Conservation (phyloP, 2,329 filamentous ascomycete species). For the Magnaporthiopsis poae region DNA sequence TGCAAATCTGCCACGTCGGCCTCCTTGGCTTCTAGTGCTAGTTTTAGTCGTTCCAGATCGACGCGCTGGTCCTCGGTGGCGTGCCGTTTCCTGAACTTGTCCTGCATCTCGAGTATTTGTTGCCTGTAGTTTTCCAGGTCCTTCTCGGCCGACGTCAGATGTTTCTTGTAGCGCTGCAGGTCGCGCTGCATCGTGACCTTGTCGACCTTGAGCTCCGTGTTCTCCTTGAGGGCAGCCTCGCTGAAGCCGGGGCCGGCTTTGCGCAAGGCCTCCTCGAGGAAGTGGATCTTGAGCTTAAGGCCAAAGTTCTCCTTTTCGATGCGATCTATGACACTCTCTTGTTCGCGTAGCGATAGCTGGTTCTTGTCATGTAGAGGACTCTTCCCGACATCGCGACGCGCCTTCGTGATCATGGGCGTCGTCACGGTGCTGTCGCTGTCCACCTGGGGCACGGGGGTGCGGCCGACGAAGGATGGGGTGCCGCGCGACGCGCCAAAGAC, state of each 20-base stretch:
- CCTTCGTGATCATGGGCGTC: conserved; percentile 66
- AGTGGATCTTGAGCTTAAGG: conserved; percentile 93
- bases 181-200: conserved; percentile 84
- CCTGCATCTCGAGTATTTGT: conserved; percentile 73
- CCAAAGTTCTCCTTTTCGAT: conserved; percentile 98
- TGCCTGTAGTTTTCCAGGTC: conserved; percentile 76
- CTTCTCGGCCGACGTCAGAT: conserved; percentile 68
- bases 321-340: conserved; percentile 88
- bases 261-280: conserved; percentile 78
- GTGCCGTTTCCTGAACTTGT: conserved; percentile 68
- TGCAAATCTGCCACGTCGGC: conserved; percentile 52
- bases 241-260: conserved; percentile 86
- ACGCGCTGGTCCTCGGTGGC: conserved; percentile 58
- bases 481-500: conserved; percentile 57
- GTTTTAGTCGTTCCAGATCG: conserved; percentile 49
- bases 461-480: conserved; percentile 52
- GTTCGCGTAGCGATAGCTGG: conserved; percentile 81
- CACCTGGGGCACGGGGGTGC: conserved; percentile 65
- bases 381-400: conserved; percentile 46
- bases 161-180: conserved; percentile 76
- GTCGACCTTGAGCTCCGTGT: conserved; percentile 90
- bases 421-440: conserved; percentile 72
- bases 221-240: conserved; percentile 80
- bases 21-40: conserved; percentile 47
- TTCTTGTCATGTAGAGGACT: conserved; percentile 76